These are phyloP conservation scores for Hypoxylon fuscum DNA, from an alignment of 495 filamentous ascomycete genomes.

Conservation along the genomic window DNA sequence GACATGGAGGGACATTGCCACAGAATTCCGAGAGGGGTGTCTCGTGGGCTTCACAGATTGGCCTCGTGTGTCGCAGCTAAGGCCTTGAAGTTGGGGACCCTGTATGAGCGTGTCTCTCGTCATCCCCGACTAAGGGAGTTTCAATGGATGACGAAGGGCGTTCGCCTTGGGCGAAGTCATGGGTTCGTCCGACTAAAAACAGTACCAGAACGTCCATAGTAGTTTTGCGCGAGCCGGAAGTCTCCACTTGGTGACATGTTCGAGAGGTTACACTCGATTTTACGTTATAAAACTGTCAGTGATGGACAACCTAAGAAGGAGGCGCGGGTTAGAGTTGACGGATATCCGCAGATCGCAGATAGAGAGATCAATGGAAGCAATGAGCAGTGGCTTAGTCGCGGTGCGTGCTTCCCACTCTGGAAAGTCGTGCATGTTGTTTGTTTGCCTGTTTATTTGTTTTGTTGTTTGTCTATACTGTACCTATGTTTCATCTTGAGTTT, in stretches of 20 bases:
- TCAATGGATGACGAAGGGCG: conserved; percentile 36
- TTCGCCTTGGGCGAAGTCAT: conserved; percentile 25
- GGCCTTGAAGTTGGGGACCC: conserved; percentile 36
- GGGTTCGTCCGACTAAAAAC: conserved; percentile 37
- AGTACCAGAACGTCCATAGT: conserved; percentile 23
- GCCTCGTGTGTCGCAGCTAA: conserved; percentile 44
- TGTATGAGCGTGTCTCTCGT: conserved; percentile 44
- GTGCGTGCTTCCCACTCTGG: conserved; percentile 9
- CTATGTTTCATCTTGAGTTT: conserved; percentile 29
- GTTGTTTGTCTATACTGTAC: conserved; percentile 7
- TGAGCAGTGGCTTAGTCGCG: conserved; percentile 5
- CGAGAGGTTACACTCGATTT: conserved; percentile 19
- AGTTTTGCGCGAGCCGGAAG: conserved; percentile 19
- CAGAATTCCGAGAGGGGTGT: conserved; percentile 50
- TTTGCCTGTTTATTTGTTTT: conserved; percentile 28
- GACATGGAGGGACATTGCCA: conserved; percentile 50
- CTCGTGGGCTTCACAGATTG: conserved; percentile 58
- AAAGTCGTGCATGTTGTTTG: conserved; percentile 12
- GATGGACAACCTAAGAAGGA: conserved; percentile 1
- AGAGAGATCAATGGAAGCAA: too few species aligned
- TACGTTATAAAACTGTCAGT: conserved; percentile 22
- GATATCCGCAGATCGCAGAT: conserved; percentile 41
- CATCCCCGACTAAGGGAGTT: conserved; percentile 42
- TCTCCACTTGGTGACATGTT: conserved; percentile 35
- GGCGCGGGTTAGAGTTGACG: conserved; percentile 28